Evolutionary conservation across 257 asterid species (phyloP).

Genomic region (Eucommia ulmoides): DNA sequence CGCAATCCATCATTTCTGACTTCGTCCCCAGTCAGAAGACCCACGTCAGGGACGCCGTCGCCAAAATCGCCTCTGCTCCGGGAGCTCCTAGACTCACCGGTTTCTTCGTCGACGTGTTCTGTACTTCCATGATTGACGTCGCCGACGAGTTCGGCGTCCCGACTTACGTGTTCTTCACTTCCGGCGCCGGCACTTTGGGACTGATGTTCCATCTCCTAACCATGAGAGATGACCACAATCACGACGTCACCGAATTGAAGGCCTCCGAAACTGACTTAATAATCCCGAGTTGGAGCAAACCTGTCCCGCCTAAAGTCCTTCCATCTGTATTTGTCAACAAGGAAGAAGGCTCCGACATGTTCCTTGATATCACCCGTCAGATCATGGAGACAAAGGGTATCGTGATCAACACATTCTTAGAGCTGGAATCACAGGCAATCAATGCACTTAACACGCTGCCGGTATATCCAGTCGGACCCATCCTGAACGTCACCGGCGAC

Average conservation of each 20-base stretch:
- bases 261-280: slow-evolving; percentile 3
- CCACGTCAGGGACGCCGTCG: slow-evolving; percentile 17
- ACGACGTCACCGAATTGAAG: slow-evolving; percentile 3
- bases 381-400: slow-evolving; percentile 20
- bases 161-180: slow-evolving; percentile 35
- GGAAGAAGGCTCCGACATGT: neutral
- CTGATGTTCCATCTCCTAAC: slow-evolving; percentile 5
- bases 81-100: slow-evolving; percentile 13
- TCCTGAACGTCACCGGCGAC: slow-evolving; percentile 11
- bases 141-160: slow-evolving; percentile 38
- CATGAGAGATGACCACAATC: slow-evolving; percentile 14
- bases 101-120: slow-evolving; percentile 47
- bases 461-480: slow-evolving; percentile 39
- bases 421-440: slow-evolving; percentile 24
- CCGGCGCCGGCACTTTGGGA: slow-evolving; percentile 28
- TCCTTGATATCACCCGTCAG: neutral
- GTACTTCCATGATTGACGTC: slow-evolving; percentile 31
- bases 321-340: slow-evolving; percentile 11
- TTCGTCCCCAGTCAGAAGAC: slow-evolving; percentile 14
- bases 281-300: slow-evolving; percentile 7
- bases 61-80: slow-evolving; percentile 4
- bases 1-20: neutral
- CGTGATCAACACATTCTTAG: slow-evolving; percentile 32
- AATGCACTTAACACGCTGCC: slow-evolving; percentile 16
- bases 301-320: slow-evolving; percentile 18